These are phyloP conservation scores for Pleurozium schreberi DNA, from an alignment of 225 moss, liverwort and hornwort species.

Conservation along the genomic window DNA sequence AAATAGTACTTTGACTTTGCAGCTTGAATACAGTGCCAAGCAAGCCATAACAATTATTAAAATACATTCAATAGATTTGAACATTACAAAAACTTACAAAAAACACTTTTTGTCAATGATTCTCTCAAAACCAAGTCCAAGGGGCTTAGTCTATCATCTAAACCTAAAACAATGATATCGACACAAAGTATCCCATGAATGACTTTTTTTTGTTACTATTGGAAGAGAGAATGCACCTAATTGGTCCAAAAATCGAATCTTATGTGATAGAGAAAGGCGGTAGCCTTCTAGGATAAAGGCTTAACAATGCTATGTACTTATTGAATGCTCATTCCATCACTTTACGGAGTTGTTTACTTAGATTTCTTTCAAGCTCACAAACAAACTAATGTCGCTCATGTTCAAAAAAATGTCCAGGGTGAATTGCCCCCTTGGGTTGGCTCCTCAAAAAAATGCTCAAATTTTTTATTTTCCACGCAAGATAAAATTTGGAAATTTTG, in stretches of 20 bases:
- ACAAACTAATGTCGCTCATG: neutral
- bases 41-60: neutral
- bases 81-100: neutral
- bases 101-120: neutral
- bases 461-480: no score
- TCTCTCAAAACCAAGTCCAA: neutral
- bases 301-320: neutral
- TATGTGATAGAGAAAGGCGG: neutral
- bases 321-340: neutral
- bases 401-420: no score
- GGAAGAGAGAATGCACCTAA: neutral
- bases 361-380: neutral
- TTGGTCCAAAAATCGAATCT: neutral
- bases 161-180: fast-evolving
- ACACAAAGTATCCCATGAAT: fast-evolving
- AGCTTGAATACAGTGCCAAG: fast-evolving
- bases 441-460: no score
- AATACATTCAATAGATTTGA: neutral
- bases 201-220: neutral
- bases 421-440: no score
- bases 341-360: neutral
- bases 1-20: neutral
- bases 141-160: neutral
- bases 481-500: no score
- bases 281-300: neutral